Evolutionary conservation across 495 filamentous ascomycete genomes (phyloP).

Genomic region (Penicillium diatomitis): DNA sequence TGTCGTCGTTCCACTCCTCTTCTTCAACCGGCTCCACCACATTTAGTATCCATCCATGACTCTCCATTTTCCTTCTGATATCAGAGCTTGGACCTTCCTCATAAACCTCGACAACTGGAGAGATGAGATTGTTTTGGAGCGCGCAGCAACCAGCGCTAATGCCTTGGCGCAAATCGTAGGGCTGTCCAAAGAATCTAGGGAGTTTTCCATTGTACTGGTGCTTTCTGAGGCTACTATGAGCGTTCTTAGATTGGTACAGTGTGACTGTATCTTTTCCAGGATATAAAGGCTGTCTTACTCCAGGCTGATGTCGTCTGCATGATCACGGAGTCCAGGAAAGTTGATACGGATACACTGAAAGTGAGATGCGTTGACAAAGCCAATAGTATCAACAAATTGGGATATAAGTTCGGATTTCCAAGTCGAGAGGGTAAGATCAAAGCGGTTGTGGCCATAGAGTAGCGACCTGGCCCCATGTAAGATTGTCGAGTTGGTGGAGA

Average conservation of each 20-base stretch:
- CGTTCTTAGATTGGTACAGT: neutral
- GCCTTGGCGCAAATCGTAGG: neutral
- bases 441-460: neutral
- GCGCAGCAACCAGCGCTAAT: neutral
- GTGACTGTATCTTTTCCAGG: neutral
- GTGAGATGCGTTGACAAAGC: neutral
- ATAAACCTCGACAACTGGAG: neutral
- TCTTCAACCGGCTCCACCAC: neutral
- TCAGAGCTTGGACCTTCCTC: neutral
- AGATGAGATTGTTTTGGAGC: neutral
- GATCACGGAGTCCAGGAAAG: neutral
- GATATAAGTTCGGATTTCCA: neutral
- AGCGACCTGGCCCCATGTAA: neutral
- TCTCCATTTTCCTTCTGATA: neutral
- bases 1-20: neutral
- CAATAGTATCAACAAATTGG: neutral
- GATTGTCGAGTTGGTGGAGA: neutral
- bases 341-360: neutral
- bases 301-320: neutral
- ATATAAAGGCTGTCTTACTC: neutral
- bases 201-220: neutral
- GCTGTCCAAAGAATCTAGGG: neutral
- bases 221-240: neutral
- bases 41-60: neutral
- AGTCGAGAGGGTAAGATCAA: neutral